Base-by-base conservation (phyloP, 2,329 filamentous ascomycete genomes). In the Diaporthe humulicola region DNA sequence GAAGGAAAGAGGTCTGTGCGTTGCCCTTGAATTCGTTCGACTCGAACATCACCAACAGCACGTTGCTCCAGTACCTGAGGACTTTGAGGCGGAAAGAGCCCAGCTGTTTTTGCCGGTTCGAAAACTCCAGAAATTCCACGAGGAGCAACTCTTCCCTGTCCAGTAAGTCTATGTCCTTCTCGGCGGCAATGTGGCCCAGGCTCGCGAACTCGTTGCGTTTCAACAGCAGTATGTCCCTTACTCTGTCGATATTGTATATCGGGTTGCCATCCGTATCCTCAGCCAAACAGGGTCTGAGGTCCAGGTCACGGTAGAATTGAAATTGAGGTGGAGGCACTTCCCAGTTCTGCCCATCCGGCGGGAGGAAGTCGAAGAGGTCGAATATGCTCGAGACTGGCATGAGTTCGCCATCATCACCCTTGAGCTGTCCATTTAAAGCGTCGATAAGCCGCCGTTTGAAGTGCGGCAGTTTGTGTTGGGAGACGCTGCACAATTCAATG, bases 311-410 rank as follows among this genome's bases (percentile, higher is more conserved):
- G 76, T 96, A 93, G 76, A 90, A 90, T 54, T 87, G 84, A 28
- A 94, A 85, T 7, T 87, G 82, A 3, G 92, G 91, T 3, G 89
- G 83, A 2, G 88, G 81, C 6, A 86, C 82, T 33, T 86, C 83
- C 86, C 90, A 91, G 36, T 74, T 69, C n/a, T 86, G 80, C 22
- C 83, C 86, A 60, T 88, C 87, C 28, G 87, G 81, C 2, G 89
- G 83, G 75, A 97, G 90, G 80, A 98, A 98, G 84, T 99, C 97
- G 79, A 98, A 97, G 30, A 98, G 88, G 77, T 98, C 95, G 80
- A 98, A 98, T 9, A 98, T 90, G 4, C 94, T 95, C 0, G 93
- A 89, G 74, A 95, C 93, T 38, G 87, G 85, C 50, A 93, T 86
- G 7, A 91, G 86, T 71, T 94, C 90, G 64, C 93, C 92, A 74